Percentiles rank a stretch among this genome's conserved stretches.
Evolutionary conservation across 345 rosid species (phyloP).

Genomic region (Limnanthes douglasii): DNA sequence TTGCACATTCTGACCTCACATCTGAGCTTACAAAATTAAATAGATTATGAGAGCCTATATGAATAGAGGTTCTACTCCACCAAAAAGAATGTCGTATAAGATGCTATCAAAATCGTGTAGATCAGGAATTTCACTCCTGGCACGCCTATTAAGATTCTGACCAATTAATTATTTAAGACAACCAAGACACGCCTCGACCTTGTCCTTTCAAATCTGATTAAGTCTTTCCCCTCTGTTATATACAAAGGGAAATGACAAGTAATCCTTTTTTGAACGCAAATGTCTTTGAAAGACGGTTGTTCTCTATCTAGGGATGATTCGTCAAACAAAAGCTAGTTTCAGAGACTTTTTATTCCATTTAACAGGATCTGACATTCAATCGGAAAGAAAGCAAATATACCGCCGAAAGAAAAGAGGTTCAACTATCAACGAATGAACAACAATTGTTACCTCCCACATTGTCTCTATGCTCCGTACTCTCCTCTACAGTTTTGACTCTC

Average conservation of each 20-base stretch:
- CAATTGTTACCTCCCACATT: conserved; percentile 32
- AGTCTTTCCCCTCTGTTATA: conserved; percentile 61
- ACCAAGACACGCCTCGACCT: conserved; percentile 54
- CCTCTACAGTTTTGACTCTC: too few species aligned
- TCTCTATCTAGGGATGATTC: conserved; percentile 60
- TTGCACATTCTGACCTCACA: conserved; percentile 51
- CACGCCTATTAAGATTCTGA: conserved; percentile 22
- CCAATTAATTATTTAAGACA: conserved; percentile 47
- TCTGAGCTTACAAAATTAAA: conserved; percentile 32
- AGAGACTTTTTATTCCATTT: conserved; percentile 34
- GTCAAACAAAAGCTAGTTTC: conserved; percentile 32
- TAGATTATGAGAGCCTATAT: conserved; percentile 20
- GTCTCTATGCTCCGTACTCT: too few species aligned
- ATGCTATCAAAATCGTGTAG: too few species aligned
- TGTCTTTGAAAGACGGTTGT: conserved; percentile 63
- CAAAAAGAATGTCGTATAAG: conserved; percentile 17
- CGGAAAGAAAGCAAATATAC: conserved; percentile 26
- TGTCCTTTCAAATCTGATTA: conserved; percentile 78
- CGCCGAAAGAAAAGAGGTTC: conserved; percentile 17
- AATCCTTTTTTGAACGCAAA: conserved; percentile 65
- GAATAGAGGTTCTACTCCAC: conserved; percentile 34
- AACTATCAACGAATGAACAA: conserved; percentile 32
- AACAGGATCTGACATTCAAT: conserved; percentile 88
- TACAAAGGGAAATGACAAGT: conserved; percentile 58
- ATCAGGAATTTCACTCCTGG: conserved; percentile 34